Evolutionary conservation across 805 yeast species (phyloP), one percentile per base, ranked within the genome.

Genomic region (Hyphopichia homilentoma): DNA sequence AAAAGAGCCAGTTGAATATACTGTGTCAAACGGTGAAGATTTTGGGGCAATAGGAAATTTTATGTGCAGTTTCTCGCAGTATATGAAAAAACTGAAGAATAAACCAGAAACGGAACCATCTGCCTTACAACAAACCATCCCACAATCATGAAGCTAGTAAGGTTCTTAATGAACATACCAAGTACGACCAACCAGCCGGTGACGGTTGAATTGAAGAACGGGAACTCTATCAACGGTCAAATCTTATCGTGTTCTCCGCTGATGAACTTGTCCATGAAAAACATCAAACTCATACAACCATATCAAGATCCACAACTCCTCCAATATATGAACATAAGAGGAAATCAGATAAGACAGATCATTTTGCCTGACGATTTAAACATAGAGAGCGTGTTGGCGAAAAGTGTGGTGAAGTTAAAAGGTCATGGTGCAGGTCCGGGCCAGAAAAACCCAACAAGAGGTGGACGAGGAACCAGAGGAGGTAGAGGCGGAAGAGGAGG

Each of bases 151-250:
- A 81, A 81, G 63, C 59, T 82, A 39, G 85, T 81, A 11, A 63
- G 81, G 39, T 88, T 90, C 55, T 65, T 90, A 39, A 85, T 85
- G 85, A 88, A 87, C 50, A 65, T 90, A 49, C 70, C 71, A 16
- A 47, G 56, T 40, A 57, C 68, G 16, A 76, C 81, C 23, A 80
- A 82, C 36, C 97, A 88, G 59, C 80, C 87, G 31, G 90, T 90
- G 2, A 88, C 90, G 32, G 84, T 89, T 13, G 97, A 89, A 55
- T 67, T 90, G 50, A 90, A 89, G 57, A 87, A 90, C 58, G 97
- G 97, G 24, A 84, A 90, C 4, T 72, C 85, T 4, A 75, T 90
- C 5, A 76, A 84, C 47, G 97, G 97, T 0, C 84, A 89, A 9
- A 66, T 90, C 16, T 77, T 83, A 25, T 77, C 88, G 5, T 95